Base-by-base conservation (phyloP, 2,329 filamentous ascomycete species). In the Chaetomium strumarium region DNA sequence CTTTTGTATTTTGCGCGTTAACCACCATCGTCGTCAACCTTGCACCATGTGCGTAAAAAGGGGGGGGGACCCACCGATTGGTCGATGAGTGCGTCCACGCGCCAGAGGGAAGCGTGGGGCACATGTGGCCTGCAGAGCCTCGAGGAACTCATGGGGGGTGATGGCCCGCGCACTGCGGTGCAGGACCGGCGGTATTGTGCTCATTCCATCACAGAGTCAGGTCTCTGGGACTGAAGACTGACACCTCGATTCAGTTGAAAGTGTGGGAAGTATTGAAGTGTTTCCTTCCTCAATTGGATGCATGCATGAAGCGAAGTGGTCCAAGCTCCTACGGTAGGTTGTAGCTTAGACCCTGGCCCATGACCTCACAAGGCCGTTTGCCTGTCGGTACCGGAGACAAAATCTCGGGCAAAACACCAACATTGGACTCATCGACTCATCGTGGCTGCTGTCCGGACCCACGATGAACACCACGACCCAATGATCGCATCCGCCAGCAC, bases 121-220 rank as follows among this genome's bases (percentile, higher is more conserved):
- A 58, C 76, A 75, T 55, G 70, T 70, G 46, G 77, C 74, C 47
- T 72, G 71, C 53, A 84, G 57, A 16, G 75, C 79, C 58, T 81
- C 70, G 60, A 62, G 56, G 56, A 77, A 77, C 60, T 77, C 75
- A 54, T 49, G 42, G 39, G 64, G 41, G 49, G 60, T 51, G 52
- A 76, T 72, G 19, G 72, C 70, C 61, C 65, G 67, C 34, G 71
- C 70, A 49, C 60, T 63, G 29, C 66, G 64, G 58, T 74, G 70
- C 37, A 75, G 55, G 29, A 73, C 68, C 56, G 67, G 65, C 41
- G 67, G 64, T 59, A 68, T 55, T 58, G 62, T 66, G 59, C 62
- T 63, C 72, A 75, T 75, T 67, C 70, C 70, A 73, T 72, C 45
- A 45, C 55, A 55, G 45, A 31, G n/a, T 11, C 20, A 12, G 16